Base-by-base conservation (phyloP, 441 rosid genomes). In the Geranium incanum region DNA sequence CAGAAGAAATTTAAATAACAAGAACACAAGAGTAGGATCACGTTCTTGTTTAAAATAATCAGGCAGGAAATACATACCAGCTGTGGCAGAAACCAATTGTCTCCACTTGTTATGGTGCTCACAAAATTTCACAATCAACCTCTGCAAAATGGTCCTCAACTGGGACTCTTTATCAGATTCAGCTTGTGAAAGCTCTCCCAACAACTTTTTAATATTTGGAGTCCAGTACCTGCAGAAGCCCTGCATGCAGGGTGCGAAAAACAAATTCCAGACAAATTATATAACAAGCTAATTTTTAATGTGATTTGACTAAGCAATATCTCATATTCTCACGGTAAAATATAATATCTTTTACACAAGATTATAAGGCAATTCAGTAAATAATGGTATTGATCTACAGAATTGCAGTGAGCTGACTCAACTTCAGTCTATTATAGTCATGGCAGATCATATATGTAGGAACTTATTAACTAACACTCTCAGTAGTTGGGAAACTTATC, bases 101-200 rank as follows among this genome's bases (percentile, higher is more conserved):
- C 93, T 84, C 99, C 99, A 95, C 74, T 88, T 82, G 74, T 84
- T 78, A 75, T 89, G 96, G 84, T 92, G 84, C 77, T 89, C 82
- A 36, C 97, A 87, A 80, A 92, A 92, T 68, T 72, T 80, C 70
- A 81, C 84, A 69, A 95, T 82, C 78, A 92, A 80, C 82, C 93
- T 88, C 69, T 87, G 92, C 74, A 85, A 85, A 79, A 93, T 95
- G 81, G 78, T 87, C 82, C 84, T 92, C 75, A 95, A 82, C 19
- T 90, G 78, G 0, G 82, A 74, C 78, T 93, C 97, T 79, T 89
- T 91, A 73, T 88, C 96, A 80, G 91, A 83, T 84, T 87, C 92
- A 76, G 95, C 91, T 78, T 87, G 89, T 55, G 95, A 84, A 66
- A 88, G 91, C 80, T 87, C 92, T 72, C 78, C 87, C 72, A 91